Evolutionary conservation across 345 rosid species (phyloP), one percentile per base, ranked within the genome.

Genomic region (Anastatica hierochuntica): DNA sequence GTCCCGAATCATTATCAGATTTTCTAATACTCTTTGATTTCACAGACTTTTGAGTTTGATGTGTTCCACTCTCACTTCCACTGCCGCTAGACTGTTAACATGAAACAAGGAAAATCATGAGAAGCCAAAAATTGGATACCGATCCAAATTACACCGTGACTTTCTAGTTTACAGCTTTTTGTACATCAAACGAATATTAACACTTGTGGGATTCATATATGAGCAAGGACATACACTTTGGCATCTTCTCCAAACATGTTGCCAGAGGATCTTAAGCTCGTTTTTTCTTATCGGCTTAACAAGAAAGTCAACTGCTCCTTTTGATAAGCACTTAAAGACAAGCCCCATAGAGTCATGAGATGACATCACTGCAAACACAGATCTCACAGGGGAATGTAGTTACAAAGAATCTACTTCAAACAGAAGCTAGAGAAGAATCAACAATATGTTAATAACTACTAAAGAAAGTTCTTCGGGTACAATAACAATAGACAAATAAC

Each of bases 191-290:
- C 11, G 4, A 10, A 45, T 14, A 36, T n/a, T n/a, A n/a, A n/a
- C n/a, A n/a, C n/a, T n/a, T n/a, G n/a, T n/a, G n/a, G n/a, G 24
- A 47, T 24, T 38, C 10, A 44, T 8, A 51, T 31, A 12, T 9
- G 16, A 59, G 49, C 11, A 59, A n/a, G 51, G 34, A 76, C 90
- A 69, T 74, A 82, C 90, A 71, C 90, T 80, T 70, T 80, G 88
- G 61, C 85, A 82, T 78, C 95, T 80, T 71, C 88, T 78, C 90
- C 95, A 85, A 67, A 82, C 80, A 72, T 85, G 90, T 71, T 85
- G 90, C 90, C 90, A 85, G 9, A 82, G 83, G 67, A 80, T 85
- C 65, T 80, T 80, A 36, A 85, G 80, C 69, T 85, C 95, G 63
- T 85, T 85, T 79, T 85, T 85, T 56, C 95, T 77, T 51, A 85